These are phyloP conservation scores for Neospora caninum DNA, from an alignment of 169 alveolate genomes.

Conservation along the genomic window DNA sequence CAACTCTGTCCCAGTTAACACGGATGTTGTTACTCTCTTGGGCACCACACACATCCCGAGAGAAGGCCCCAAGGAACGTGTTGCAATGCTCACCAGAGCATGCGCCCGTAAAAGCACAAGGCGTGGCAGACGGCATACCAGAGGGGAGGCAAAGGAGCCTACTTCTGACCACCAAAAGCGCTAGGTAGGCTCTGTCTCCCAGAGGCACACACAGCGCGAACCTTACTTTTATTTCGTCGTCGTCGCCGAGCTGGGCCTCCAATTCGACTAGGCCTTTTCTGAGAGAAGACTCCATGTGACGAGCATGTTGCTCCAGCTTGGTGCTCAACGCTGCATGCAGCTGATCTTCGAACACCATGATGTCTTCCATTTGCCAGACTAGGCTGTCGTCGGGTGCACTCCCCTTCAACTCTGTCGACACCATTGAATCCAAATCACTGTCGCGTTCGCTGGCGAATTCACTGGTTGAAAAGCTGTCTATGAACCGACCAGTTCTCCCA, in stretches of 20 bases:
- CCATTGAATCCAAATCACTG: not conserved
- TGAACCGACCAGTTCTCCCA: not conserved
- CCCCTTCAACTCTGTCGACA: not conserved
- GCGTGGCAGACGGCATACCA: too few species aligned
- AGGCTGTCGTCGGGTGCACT: not conserved
- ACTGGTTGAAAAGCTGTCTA: not conserved
- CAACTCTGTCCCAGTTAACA: too few species aligned
- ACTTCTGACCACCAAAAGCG: too few species aligned
- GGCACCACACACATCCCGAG: too few species aligned
- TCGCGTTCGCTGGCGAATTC: not conserved
- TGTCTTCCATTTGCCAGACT: not conserved
- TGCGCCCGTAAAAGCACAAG: too few species aligned
- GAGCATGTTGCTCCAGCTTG: not conserved
- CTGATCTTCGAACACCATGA: not conserved
- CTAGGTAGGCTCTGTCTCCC: too few species aligned
- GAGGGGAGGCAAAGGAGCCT: too few species aligned
- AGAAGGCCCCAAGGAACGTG: too few species aligned
- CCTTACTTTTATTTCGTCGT: not conserved
- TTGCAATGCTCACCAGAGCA: too few species aligned
- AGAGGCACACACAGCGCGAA: not conserved
- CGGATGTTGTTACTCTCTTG: too few species aligned
- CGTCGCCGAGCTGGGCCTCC: not conserved
- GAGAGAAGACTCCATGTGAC: not conserved
- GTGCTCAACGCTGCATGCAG: not conserved
- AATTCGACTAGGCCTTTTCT: not conserved